Evolutionary conservation across 1,284 basidiomycete genomes (phyloP).

Genomic region (Pseudozyma pruni): DNA sequence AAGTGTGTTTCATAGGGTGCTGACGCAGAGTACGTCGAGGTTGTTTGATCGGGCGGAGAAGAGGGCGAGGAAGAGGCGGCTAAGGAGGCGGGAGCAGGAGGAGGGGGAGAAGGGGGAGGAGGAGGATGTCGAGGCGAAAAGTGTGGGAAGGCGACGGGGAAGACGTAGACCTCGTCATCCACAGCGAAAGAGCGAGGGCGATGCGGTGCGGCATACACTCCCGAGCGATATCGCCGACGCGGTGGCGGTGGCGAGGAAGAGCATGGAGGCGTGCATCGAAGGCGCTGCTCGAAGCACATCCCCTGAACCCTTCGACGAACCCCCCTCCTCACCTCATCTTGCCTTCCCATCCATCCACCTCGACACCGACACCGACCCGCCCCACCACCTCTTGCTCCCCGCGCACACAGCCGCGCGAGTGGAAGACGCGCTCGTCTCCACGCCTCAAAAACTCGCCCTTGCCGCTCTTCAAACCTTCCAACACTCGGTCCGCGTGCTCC

Average conservation of each 20-base stretch:
- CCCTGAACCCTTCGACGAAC: slow-evolving; percentile 1
- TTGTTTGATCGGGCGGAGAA: slow-evolving; percentile 29
- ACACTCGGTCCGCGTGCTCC: slow-evolving; percentile 25
- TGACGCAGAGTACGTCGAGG: slow-evolving; percentile 25
- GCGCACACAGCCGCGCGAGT: slow-evolving; percentile 12
- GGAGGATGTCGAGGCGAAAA: background rate
- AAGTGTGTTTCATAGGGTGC: slow-evolving; percentile 30
- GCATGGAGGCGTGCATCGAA: slow-evolving; percentile 27
- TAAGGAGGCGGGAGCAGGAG: slow-evolving; percentile 1
- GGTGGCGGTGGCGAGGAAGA: background rate
- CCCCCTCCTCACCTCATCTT: background rate
- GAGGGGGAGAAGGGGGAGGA: background rate
- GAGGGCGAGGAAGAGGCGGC: slow-evolving; percentile 20
- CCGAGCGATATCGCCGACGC: background rate
- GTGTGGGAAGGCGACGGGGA: background rate
- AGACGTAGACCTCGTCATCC: slow-evolving; percentile 2
- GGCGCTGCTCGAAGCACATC: background rate
- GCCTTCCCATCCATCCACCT: background rate
- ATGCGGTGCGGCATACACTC: background rate
- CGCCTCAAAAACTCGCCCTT: slow-evolving; percentile 34
- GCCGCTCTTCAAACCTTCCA: slow-evolving; percentile 43
- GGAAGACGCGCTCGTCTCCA: slow-evolving; percentile 33
- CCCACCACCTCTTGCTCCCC: background rate
- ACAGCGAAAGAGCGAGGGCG: slow-evolving; percentile 23
- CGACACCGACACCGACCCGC: background rate